phyloP scores from a whole-genome alignment of 768 basidiomycete genomes.

The Russula sp. region DNA sequence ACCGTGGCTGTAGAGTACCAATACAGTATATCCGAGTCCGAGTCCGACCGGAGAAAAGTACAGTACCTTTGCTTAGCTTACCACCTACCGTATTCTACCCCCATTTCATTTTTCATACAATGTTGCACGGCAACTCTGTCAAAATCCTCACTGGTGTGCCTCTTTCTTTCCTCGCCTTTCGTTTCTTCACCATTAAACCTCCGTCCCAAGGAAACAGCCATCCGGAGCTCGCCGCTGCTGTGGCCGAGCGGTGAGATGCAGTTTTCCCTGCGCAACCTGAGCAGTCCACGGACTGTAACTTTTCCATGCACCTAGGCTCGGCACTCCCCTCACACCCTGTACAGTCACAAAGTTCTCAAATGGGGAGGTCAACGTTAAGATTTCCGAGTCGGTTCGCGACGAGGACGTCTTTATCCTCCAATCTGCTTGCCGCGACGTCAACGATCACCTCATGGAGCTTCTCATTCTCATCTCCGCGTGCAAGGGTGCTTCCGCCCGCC shows the following conservation, averaged over 20 bases:
- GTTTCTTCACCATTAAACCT: slow-evolving; percentile 19
- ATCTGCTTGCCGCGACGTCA: slow-evolving; percentile 81
- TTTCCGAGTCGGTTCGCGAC: slow-evolving; percentile 91
- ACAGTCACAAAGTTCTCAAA: slow-evolving; percentile 89
- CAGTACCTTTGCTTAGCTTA: not conserved
- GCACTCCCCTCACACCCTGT: slow-evolving; percentile 78
- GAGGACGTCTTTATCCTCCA: slow-evolving; percentile 99
- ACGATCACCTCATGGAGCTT: slow-evolving; percentile 97
- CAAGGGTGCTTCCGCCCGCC: slow-evolving; percentile 90
- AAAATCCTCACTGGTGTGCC: slow-evolving; percentile 64
- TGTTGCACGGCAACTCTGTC: slow-evolving; percentile 81
- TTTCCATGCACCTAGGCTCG: slow-evolving; percentile 57
- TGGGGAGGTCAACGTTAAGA: slow-evolving; percentile 93
- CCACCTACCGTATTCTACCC: not conserved
- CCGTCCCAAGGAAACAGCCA: slow-evolving; percentile 81
- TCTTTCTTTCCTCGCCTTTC: not conserved
- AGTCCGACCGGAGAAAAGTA: not conserved
- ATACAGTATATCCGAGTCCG: too few relatives aligned
- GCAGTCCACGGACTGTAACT: slow-evolving; percentile 47
- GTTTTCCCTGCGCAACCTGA: slow-evolving; percentile 29
- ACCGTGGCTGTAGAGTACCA: not conserved
- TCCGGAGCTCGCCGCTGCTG: slow-evolving; percentile 91
- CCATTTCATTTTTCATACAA: slow-evolving; percentile 29
- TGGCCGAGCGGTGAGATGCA: slow-evolving; percentile 93
- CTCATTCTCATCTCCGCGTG: slow-evolving; percentile 98